Conservation (phyloP, 129 eudicot species). For the Daucus carota region DH1_v3.0 NC_030386.2:40387001-40387500, state of each 20-base stretch:
- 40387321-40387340: background rate
- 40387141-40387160: slow-evolving; percentile 11
- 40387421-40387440: slow-evolving; percentile 36
- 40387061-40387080: background rate
- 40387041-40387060: slow-evolving; percentile 1
- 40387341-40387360: slow-evolving; percentile 8
- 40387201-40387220: background rate
- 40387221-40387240: background rate
- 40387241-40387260: background rate
- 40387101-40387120: slow-evolving; percentile 1
- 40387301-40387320: background rate
- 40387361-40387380: slow-evolving; percentile 4
- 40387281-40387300: slow-evolving; percentile 6
- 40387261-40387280: slow-evolving; percentile 6
- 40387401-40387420: slow-evolving; percentile 17
- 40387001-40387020: slow-evolving; percentile 2
- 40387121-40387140: background rate
- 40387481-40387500: slow-evolving; percentile 58
- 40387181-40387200: slow-evolving; percentile 2
- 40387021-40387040: background rate
- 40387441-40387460: slow-evolving; percentile 72
- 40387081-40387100: background rate
- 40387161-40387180: background rate
- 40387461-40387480: slow-evolving; percentile 64
- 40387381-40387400: background rate